phyloP scores from a whole-genome alignment of 2,329 filamentous ascomycete genomes.

The Colletotrichum endophyticum region DNA sequence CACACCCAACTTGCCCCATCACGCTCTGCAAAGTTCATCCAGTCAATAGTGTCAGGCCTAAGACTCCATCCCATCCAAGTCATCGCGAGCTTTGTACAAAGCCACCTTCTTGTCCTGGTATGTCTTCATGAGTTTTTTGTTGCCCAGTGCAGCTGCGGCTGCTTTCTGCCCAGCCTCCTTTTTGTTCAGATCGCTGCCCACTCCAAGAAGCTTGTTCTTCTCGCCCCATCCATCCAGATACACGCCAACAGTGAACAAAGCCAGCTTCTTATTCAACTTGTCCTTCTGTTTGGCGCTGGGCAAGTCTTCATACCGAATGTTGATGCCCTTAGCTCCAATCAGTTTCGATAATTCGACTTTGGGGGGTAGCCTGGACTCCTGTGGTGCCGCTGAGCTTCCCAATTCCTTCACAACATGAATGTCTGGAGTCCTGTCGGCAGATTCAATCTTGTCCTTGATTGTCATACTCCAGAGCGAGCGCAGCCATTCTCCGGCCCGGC shows the following conservation, averaged over 20 bases:
- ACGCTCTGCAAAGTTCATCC: not conserved
- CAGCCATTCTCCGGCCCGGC: constrained; percentile 72
- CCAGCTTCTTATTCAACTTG: constrained; percentile 58
- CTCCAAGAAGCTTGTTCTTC: constrained; percentile 63
- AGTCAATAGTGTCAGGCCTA: not conserved
- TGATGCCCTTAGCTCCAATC: constrained; percentile 62
- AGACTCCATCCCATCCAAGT: not conserved
- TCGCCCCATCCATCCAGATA: constrained; percentile 75
- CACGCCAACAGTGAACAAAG: constrained; percentile 66
- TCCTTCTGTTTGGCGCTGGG: constrained; percentile 46
- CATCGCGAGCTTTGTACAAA: constrained; percentile 30
- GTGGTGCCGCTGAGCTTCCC: constrained; percentile 5
- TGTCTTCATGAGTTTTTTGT: constrained; percentile 66
- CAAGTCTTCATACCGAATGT: constrained; percentile 66
- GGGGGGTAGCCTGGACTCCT: not conserved
- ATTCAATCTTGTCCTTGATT: constrained; percentile 58
- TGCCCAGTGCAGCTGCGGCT: constrained; percentile 66
- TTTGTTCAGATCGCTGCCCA: constrained; percentile 69
- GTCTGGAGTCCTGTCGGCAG: constrained; percentile 7
- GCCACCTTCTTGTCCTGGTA: constrained; percentile 54
- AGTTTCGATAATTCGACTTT: constrained; percentile 59
- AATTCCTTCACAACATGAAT: constrained; percentile 20
- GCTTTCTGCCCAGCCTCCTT: constrained; percentile 73
- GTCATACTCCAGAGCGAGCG: constrained; percentile 74
- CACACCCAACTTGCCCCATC: not conserved